These are phyloP conservation scores for Phytopythium kandeliae DNA, from an alignment of 352 stramenopile genomes.

Conservation along the genomic window DNA sequence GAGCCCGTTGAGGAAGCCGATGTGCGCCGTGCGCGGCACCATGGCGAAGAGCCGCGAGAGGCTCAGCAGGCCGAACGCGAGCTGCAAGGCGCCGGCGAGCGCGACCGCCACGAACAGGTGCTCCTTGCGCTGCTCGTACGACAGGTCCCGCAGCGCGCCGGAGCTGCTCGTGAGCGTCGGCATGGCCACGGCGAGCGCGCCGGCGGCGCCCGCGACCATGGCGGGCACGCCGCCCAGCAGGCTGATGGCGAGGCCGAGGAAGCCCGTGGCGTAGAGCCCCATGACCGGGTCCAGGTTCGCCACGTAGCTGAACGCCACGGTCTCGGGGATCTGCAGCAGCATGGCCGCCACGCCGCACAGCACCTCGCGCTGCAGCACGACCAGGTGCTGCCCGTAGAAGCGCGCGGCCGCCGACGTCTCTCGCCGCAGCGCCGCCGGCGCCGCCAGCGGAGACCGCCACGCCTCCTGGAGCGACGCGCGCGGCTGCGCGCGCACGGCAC, in stretches of 20 bases:
- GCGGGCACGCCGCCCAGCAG: conserved; percentile 84
- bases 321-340: conserved; percentile 92
- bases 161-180: conserved; percentile 63
- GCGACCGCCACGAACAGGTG: conserved; percentile 88
- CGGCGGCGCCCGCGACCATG: conserved; percentile 85
- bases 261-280: conserved; percentile 90
- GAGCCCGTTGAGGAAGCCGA: conserved; percentile 95
- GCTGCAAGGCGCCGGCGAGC: conserved; percentile 81
- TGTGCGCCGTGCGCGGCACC: conserved; percentile 92
- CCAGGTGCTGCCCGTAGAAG: conserved; percentile 54
- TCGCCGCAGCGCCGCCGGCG: conserved; percentile 14
- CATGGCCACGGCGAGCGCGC: conserved; percentile 90
- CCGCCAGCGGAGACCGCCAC: neutral
- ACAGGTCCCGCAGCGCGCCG: conserved; percentile 44
- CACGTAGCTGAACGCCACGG: conserved; percentile 91
- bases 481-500: neutral
- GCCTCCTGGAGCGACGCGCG: neutral
- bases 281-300: conserved; percentile 84
- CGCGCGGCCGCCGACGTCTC: conserved; percentile 20
- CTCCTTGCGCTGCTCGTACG: conserved; percentile 61
- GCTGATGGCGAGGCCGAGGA: conserved; percentile 86
- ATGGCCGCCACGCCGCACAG: conserved; percentile 86
- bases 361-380: conserved; percentile 65
- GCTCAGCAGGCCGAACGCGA: conserved; percentile 72
- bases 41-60: conserved; percentile 91